These are phyloP conservation scores for Castanospermum australe DNA, from an alignment of 306 rosid genomes.

Conservation along the genomic window DNA sequence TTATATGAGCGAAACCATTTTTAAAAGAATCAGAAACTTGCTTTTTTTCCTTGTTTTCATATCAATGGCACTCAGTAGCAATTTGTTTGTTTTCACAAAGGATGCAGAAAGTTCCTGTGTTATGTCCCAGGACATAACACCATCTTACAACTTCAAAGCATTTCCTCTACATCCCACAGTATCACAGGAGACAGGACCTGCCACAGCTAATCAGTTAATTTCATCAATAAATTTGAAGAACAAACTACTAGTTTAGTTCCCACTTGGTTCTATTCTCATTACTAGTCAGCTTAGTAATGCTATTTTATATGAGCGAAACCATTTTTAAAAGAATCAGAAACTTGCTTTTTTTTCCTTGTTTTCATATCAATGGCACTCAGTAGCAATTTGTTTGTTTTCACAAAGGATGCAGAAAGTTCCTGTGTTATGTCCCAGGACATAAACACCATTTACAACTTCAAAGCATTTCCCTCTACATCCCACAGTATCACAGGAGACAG, in stretches of 20 bases:
- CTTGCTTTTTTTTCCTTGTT: too few species aligned
- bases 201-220: not conserved
- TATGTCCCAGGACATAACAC: not conserved
- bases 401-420: not conserved
- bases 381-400: not conserved
- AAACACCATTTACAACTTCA: too few species aligned
- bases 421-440: not conserved
- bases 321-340: too few species aligned
- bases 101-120: not conserved
- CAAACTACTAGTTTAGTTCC: too few species aligned
- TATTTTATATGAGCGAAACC: too few species aligned
- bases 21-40: not conserved
- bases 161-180: not conserved
- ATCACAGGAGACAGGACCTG: not conserved
- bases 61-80: not conserved
- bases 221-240: not conserved
- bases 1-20: not conserved
- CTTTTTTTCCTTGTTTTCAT: too few species aligned
- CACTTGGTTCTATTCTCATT: not conserved
- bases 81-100: not conserved
- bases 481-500: not conserved
- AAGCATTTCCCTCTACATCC: not conserved
- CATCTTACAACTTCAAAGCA: too few species aligned
- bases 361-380: not conserved
- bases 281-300: too few species aligned